Percentiles rank a stretch among this genome's conserved stretches.
phyloP scores from a whole-genome alignment of 2,329 filamentous ascomycete species.

The Fusarium algeriense region DNA sequence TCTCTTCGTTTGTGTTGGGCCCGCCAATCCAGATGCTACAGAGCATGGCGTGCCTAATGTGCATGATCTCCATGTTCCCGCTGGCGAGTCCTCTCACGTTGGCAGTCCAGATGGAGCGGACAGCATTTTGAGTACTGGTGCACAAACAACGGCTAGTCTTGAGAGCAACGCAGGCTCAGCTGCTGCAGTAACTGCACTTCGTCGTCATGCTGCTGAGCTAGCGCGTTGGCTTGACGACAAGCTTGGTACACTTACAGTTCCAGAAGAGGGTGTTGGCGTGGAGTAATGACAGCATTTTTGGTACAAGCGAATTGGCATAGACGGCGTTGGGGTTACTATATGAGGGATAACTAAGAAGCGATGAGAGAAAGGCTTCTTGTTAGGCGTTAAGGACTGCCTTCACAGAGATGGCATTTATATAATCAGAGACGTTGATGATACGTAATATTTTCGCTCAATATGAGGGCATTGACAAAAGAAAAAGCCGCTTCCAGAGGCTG shows the following conservation, averaged over 20 bases:
- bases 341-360: constrained; percentile 21
- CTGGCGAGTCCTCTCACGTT: constrained; percentile 53
- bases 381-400: constrained; percentile 43
- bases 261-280: constrained; percentile 63
- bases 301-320: constrained; percentile 32
- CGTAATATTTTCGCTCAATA: constrained; percentile 16
- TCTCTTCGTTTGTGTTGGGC: constrained; percentile 71
- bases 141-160: constrained; percentile 58
- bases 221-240: constrained; percentile 71
- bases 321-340: constrained; percentile 40
- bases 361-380: constrained; percentile 19
- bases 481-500: constrained; percentile 22
- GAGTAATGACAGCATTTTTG: constrained; percentile 38
- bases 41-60: constrained; percentile 35
- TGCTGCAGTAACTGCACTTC: constrained; percentile 63
- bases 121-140: constrained; percentile 61
- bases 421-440: constrained; percentile 24
- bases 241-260: constrained; percentile 65
- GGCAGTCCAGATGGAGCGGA: constrained; percentile 59
- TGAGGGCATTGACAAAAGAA: constrained; percentile 35
- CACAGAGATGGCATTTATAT: constrained; percentile 39
- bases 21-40: constrained; percentile 51
- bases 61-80: constrained; percentile 39
- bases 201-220: constrained; percentile 70
- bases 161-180: constrained; percentile 56